Evolutionary conservation across 495 filamentous ascomycete genomes (phyloP), one percentile per base, ranked within the genome.

Genomic region (Aspergillus funiculosus): DNA sequence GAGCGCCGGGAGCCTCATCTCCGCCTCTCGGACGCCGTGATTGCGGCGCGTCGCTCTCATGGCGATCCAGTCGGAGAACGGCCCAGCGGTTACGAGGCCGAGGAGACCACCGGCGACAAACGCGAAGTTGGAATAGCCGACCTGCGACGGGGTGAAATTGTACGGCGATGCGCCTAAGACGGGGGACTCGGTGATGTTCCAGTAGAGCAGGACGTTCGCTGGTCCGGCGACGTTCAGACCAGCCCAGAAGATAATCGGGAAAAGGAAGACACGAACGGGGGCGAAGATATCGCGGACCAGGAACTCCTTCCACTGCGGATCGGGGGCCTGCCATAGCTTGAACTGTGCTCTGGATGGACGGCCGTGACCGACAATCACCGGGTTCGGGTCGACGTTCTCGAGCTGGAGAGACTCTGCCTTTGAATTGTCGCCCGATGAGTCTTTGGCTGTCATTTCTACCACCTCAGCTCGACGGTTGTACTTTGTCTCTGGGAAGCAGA

Each of bases 191-290:
- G 78, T 80, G 10, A 82, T 60, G 51, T 80, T 79, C 56, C 76
- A 69, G 44, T 73, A 72, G 24, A 80, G 66, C 35, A 79, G 67
- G 8, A 68, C 62, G 52, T 73, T 68, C 38, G 71, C 76, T 2
- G 63, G 63, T 53, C 74, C 77, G 18, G 67, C 67, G 25, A 74
- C 67, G 38, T 72, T 61, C 36, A 79, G 64, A 9, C 62, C 63
- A 2, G 69, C 62, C 53, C 69, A 77, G 41, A 79, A 68, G 48
- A 80, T 73, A 39, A 81, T 72, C 0, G 78, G 78, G 58, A 78
- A 80, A 26, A 69, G 55, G 45, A 75, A 69, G n/a, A 78, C 58
- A 25, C 65, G 64, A 46, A 69, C 58, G 2, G 74, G 75, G 14
- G 69, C 62, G 53, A 72, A 49, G 19, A 76, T 51, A 51, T 71